phyloP scores from a whole-genome alignment of 2,329 filamentous ascomycete genomes.

The Neonectria ditissima region DNA sequence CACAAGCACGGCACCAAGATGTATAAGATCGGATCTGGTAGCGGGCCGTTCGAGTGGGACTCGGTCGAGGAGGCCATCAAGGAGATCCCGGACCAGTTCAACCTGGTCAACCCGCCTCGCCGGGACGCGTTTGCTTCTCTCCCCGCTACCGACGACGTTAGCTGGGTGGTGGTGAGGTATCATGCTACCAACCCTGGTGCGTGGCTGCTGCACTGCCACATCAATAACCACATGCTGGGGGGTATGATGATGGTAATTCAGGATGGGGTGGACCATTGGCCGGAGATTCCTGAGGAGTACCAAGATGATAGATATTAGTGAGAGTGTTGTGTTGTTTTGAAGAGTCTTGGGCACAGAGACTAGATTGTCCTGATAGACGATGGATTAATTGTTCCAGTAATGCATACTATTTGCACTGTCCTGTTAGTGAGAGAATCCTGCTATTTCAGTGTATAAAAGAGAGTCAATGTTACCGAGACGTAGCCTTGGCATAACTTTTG shows the following conservation, averaged over 20 bases:
- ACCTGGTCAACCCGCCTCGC: slow-evolving; percentile 65
- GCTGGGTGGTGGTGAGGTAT: slow-evolving; percentile 65
- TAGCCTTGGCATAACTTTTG: no score
- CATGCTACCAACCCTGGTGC: slow-evolving; percentile 64
- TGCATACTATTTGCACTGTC: not conserved
- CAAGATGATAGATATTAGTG: not conserved
- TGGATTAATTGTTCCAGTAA: not conserved
- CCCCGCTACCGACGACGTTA: slow-evolving; percentile 34
- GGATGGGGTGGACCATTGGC: slow-evolving; percentile 60
- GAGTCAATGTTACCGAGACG: no score
- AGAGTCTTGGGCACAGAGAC: not conserved
- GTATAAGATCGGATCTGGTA: slow-evolving; percentile 66
- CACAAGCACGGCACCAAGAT: slow-evolving; percentile 75
- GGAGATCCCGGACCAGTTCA: slow-evolving; percentile 63
- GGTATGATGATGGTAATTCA: slow-evolving; percentile 67
- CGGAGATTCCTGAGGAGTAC: slow-evolving; percentile 55
- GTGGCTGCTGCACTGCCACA: slow-evolving; percentile 69
- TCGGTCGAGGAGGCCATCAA: slow-evolving; percentile 64
- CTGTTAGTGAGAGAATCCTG: no score
- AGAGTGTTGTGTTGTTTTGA: not conserved
- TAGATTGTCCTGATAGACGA: not conserved
- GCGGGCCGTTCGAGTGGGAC: slow-evolving; percentile 62
- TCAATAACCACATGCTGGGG: slow-evolving; percentile 64
- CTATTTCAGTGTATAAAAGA: no score
- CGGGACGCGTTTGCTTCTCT: slow-evolving; percentile 57